phyloP scores from a whole-genome alignment of 768 basidiomycete genomes.

The Hemileccinum rubropunctum region DNA sequence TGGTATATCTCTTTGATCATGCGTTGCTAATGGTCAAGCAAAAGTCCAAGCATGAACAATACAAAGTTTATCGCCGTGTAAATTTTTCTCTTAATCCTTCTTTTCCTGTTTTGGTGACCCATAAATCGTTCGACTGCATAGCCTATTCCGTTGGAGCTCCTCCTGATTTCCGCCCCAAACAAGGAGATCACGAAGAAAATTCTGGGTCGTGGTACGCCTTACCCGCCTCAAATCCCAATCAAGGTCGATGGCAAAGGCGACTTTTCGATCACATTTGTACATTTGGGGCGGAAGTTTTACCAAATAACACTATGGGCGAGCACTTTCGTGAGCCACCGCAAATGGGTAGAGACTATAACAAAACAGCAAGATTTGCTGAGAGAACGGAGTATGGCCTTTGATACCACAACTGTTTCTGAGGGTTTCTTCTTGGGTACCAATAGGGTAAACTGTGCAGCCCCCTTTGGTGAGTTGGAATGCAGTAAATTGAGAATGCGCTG shows the following conservation, averaged over 20 bases:
- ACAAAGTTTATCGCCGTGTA: conserved; percentile 91
- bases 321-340: conserved; percentile 79
- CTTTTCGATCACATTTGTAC: conserved; percentile 89
- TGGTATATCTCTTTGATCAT: conserved; percentile 96
- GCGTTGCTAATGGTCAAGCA: conserved; percentile 94
- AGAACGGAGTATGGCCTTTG: conserved; percentile 84
- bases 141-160: conserved; percentile 95
- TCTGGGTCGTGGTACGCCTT: conserved; percentile 38
- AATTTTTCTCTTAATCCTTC: conserved; percentile 26
- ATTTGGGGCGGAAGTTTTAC: conserved; percentile 91
- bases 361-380: conserved; percentile 86
- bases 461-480: conserved; percentile 62
- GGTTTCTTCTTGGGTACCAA: conserved; percentile 84
- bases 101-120: conserved; percentile 8
- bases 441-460: conserved; percentile 90
- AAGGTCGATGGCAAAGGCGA: conserved; percentile 73
- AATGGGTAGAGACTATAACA: conserved; percentile 90
- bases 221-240: conserved; percentile 49
- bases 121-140: conserved; percentile 28
- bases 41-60: conserved; percentile 89
- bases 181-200: conserved; percentile 44
- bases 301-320: conserved; percentile 89
- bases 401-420: conserved; percentile 79
- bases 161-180: conserved; percentile 69
- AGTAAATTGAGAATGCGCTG: not conserved